Conservation (phyloP, 192 early-diverging fungal species). For the Coemansia umbellata region DNA sequence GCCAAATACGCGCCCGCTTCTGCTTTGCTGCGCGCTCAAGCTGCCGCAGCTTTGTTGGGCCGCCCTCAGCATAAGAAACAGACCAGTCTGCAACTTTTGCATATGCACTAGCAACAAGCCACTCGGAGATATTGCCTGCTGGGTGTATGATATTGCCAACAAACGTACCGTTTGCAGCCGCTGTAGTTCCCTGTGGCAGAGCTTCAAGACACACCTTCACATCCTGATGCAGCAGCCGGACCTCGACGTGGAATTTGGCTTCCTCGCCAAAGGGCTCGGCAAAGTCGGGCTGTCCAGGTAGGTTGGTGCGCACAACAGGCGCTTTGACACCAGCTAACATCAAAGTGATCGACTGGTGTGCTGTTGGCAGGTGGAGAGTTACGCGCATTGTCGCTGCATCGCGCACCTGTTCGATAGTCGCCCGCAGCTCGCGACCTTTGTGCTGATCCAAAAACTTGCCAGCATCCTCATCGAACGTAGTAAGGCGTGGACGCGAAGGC, state of each 20-base stretch:
- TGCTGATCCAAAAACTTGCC: slow-evolving; percentile 70
- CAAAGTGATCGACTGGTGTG: slow-evolving; percentile 72
- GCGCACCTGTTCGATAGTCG: slow-evolving; percentile 92
- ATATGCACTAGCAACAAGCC: slow-evolving; percentile 71
- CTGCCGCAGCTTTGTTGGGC: slow-evolving; percentile 57
- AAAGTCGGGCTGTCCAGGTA: slow-evolving; percentile 65
- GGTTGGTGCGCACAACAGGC: slow-evolving; percentile 71
- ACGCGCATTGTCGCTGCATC: slow-evolving; percentile 84
- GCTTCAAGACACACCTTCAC: slow-evolving; percentile 83
- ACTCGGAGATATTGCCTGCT: slow-evolving; percentile 89
- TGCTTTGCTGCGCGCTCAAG: slow-evolving; percentile 81
- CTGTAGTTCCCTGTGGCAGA: slow-evolving; percentile 53
- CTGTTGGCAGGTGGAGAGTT: slow-evolving; percentile 61
- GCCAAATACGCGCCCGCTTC: slow-evolving; percentile 85
- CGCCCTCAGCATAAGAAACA: slow-evolving; percentile 62
- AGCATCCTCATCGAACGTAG: slow-evolving; percentile 61
- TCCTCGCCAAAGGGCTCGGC: slow-evolving; percentile 92
- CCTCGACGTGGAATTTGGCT: slow-evolving; percentile 89
- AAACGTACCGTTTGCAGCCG: slow-evolving; percentile 58
- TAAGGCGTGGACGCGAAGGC: slow-evolving; percentile 35
- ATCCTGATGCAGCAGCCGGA: slow-evolving; percentile 84
- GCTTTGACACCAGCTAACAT: slow-evolving; percentile 79
- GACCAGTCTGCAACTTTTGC: slow-evolving; percentile 89
- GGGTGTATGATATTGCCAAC: slow-evolving; percentile 76
- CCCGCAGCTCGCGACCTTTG: slow-evolving; percentile 78